A percentile compares a stretch with the other conserved stretches of the same genome.
Evolutionary conservation across 2,329 filamentous ascomycete species (phyloP).

Genomic region (Verticillium alfalfae): DNA sequence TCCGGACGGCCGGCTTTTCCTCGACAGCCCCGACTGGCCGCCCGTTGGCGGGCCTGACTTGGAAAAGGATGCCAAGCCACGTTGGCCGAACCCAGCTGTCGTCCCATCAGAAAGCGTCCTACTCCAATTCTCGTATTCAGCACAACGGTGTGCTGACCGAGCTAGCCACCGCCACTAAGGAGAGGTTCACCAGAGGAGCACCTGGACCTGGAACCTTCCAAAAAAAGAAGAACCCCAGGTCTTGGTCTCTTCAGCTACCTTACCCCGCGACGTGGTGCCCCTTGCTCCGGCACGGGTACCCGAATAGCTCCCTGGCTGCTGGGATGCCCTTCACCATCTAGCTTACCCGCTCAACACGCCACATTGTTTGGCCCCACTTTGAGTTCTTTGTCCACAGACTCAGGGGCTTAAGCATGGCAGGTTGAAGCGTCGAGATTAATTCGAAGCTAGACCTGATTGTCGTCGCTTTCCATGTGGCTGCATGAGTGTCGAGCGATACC

Average conservation of each 20-base stretch:
- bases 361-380: background rate
- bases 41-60: background rate
- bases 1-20: background rate
- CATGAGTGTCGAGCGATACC: background rate
- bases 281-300: background rate
- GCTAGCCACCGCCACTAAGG: background rate
- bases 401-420: background rate
- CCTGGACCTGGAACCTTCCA: background rate
- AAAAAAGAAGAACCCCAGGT: background rate
- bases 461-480: background rate
- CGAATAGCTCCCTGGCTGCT: background rate
- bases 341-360: background rate
- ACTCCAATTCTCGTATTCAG: background rate
- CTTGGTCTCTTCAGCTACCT: background rate
- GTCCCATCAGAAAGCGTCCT: background rate
- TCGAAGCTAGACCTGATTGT: background rate
- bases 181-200: background rate
- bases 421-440: background rate
- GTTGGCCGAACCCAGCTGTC: background rate
- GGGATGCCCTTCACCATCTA: background rate
- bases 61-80: background rate
- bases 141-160: background rate
- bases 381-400: background rate
- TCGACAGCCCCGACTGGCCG: background rate
- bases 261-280: background rate